Conservation (phyloP, 1,139 yeast species). For the Geotrichum aggregatum region DNA sequence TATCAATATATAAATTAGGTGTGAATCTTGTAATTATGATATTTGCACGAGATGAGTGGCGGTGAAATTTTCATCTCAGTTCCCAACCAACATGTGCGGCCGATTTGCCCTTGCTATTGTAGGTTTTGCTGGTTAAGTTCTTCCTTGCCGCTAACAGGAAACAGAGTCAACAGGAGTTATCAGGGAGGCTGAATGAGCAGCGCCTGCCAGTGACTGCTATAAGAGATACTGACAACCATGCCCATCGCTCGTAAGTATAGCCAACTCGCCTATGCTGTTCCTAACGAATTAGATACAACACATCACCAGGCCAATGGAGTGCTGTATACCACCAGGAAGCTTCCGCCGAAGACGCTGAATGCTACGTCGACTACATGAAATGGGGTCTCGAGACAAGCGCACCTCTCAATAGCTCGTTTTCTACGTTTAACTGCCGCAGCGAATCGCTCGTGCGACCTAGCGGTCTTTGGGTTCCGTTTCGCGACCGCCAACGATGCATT, state of each 20-base stretch:
- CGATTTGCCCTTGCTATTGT: conserved; percentile 23
- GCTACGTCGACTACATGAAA: conserved; percentile 42
- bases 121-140: no score
- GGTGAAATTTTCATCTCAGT: neutral
- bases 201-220: neutral
- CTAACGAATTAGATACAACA: conserved; percentile 14
- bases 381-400: conserved; percentile 48
- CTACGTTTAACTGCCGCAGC: conserved; percentile 37
- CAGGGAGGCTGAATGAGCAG: conserved; percentile 12
- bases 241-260: conserved; percentile 5
- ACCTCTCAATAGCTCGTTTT: conserved; percentile 1
- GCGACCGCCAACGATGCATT: conserved; percentile 50
- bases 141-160: no score
- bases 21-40: no score
- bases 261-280: neutral
- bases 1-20: no score
- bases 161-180: conserved; percentile 19
- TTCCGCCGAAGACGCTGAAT: neutral
- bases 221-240: conserved; percentile 5
- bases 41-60: neutral
- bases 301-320: conserved; percentile 12
- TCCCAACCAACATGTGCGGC: conserved; percentile 23
- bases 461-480: conserved; percentile 35
- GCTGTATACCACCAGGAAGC: conserved; percentile 14
- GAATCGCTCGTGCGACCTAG: conserved; percentile 32